These are phyloP conservation scores for Paratinospora sagittata DNA, from an alignment of 164 flowering plant genomes.

Conservation along the genomic window DNA sequence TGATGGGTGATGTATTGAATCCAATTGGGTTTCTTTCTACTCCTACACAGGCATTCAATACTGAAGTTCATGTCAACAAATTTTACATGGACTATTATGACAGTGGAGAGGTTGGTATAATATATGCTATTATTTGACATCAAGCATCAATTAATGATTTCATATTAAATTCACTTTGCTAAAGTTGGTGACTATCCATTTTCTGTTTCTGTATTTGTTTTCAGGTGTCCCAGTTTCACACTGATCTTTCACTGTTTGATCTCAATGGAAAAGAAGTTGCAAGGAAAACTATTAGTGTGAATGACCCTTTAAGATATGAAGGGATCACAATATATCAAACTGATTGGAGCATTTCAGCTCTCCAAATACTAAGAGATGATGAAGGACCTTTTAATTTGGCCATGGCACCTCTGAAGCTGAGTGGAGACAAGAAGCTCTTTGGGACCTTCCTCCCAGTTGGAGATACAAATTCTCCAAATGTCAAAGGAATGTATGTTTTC, in stretches of 20 bases:
- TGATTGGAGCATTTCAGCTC: conserved; percentile 89
- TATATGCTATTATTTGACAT: neutral
- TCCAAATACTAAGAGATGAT: conserved; percentile 69
- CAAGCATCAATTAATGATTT: neutral
- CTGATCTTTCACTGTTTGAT: conserved; percentile 75
- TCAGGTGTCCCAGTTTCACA: conserved; percentile 78
- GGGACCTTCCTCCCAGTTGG: conserved; percentile 88
- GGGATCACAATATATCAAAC: conserved; percentile 94
- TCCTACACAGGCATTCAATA: conserved; percentile 70
- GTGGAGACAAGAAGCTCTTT: conserved; percentile 92
- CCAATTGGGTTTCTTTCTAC: conserved; percentile 83
- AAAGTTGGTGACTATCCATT: neutral
- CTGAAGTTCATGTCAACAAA: conserved; percentile 89
- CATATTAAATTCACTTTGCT: neutral
- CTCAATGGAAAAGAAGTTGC: conserved; percentile 84
- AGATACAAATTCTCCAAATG: conserved; percentile 52
- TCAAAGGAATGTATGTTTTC: conserved; percentile 81
- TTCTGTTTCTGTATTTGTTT: conserved; percentile 7
- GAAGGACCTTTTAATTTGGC: conserved; percentile 98
- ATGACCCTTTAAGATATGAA: conserved; percentile 87
- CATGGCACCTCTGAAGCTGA: conserved; percentile 85
- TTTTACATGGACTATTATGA: conserved; percentile 91
- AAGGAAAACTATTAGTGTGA: conserved; percentile 92
- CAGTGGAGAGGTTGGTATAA: conserved; percentile 71
- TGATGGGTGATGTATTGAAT: conserved; percentile 75